Evolutionary conservation across 129 eudicot species (phyloP).

Genomic region (Arctium minus): DNA sequence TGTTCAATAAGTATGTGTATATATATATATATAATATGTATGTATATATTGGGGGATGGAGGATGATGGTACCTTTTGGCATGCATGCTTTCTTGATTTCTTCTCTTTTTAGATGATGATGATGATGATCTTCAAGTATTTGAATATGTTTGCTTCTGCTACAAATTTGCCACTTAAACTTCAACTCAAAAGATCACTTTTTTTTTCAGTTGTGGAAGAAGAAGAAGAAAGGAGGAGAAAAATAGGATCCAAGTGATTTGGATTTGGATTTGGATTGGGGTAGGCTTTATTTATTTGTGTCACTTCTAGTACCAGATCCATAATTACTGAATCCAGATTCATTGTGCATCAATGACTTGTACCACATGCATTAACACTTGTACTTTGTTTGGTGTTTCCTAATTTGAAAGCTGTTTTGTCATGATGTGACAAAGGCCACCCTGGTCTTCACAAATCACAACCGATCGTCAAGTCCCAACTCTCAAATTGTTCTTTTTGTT

Average conservation of each 20-base stretch:
- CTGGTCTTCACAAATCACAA: background rate
- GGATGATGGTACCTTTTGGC: conserved; percentile 9
- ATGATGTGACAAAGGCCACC: background rate
- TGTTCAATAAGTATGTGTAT: too few relatives aligned
- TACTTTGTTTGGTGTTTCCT: background rate
- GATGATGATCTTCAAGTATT: background rate
- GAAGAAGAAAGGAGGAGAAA: background rate
- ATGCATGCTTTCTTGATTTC: conserved; percentile 10
- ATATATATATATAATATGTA: background rate
- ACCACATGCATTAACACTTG: background rate
- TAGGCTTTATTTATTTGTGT: background rate
- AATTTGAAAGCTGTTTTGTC: background rate
- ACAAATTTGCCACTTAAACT: background rate
- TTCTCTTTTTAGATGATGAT: background rate
- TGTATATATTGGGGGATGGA: background rate
- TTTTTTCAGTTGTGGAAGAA: background rate
- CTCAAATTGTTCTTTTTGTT: background rate
- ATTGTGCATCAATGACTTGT: background rate
- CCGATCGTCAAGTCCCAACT: background rate
- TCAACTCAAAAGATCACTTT: background rate
- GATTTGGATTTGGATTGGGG: background rate
- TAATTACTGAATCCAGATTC: background rate
- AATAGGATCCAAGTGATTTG: background rate
- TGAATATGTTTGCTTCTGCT: background rate
- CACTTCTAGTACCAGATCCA: background rate